Base-by-base conservation (phyloP, 176 grass and related monocot genomes). In the Miscanthus lutarioriparius region DNA sequence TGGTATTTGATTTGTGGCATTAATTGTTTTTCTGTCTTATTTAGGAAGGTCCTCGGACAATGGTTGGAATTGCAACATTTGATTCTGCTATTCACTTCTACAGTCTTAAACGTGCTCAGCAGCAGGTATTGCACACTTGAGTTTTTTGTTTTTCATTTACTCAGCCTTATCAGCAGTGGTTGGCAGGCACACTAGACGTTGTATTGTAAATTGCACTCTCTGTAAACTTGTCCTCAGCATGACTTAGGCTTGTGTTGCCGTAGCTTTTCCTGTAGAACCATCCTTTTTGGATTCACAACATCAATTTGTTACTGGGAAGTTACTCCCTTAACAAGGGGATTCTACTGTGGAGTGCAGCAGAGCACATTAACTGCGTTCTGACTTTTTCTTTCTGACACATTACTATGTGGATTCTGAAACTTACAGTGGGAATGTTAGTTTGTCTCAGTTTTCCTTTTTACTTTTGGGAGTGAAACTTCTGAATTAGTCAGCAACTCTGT, bases 81-180 rank as follows among this genome's bases (percentile, higher is more conserved):
- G 95, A 97, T 86, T 94, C 90, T 78, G 86, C 84, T 61, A 92
- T 97, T 90, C 95, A 97, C 83, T 97, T 97, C 84, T 97, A 94
- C 86, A 94, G 92, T 90, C 95, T 97, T 67, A 94, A 92, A 83
- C 88, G 84, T 81, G 80, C 86, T 87, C 92, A 91, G 67, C 95
- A 92, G 74, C 96, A 98, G 96, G 96, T 98, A 86, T 39, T 17
- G 11, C n/a, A 41, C 15, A 33, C 20, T 37, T 49, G 20, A 80
- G 8, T 63, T 72, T 28, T 25, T 19, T 56, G 59, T 6, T 17
- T 51, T 51, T 28, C 59, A 63, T 79, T 72, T 27, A 37, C 65
- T 44, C 22, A 49, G 19, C 38, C 20, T 70, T 82, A 43, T 43
- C 48, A 82, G 20, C 62, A 32, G 2, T 64, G 22, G 20, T 80